A percentile compares a stretch with the other conserved stretches of the same genome.
These are phyloP conservation scores for Aspergillus incahuasiensis DNA, from an alignment of 495 filamentous ascomycete species.

Conservation along the genomic window DNA sequence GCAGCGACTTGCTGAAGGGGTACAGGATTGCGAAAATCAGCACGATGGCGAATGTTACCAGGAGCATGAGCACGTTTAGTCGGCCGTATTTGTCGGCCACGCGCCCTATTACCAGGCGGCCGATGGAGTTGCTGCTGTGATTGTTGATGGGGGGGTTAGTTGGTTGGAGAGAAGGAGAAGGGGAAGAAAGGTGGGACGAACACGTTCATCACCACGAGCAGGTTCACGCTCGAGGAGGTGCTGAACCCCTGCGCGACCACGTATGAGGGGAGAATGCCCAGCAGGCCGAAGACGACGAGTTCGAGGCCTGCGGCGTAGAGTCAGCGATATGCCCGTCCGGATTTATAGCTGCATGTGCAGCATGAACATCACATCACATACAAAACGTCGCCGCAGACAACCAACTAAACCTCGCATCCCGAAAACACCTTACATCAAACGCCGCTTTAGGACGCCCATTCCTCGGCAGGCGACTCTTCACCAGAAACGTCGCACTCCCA, in stretches of 20 bases:
- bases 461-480: conserved; percentile 30
- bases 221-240: conserved; percentile 28
- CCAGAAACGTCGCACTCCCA: conserved; percentile 39
- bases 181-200: no score
- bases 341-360: no score
- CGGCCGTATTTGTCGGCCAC: conserved; percentile 67
- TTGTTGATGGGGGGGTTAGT: no score
- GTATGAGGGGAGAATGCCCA: conserved; percentile 50
- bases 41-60: conserved; percentile 43
- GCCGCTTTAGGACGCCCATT: conserved; percentile 30
- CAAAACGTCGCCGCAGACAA: conserved; percentile 34
- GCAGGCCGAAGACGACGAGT: conserved; percentile 46
- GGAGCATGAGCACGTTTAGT: conserved; percentile 51
- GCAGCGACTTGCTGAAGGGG: conserved; percentile 48
- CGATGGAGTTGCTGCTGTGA: conserved; percentile 39
- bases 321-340: neutral
- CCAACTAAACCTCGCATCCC: conserved; percentile 43
- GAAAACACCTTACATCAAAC: conserved; percentile 54
- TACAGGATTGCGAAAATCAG: conserved; percentile 54
- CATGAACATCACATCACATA: conserved; percentile 13
- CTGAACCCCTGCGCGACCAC: conserved; percentile 38
- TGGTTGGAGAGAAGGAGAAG: no score
- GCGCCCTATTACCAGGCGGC: conserved; percentile 65
- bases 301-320: conserved; percentile 30
- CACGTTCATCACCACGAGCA: conserved; percentile 34